phyloP scores from a whole-genome alignment of 176 grass and related monocot genomes.

The Triticum turgidum region DNA sequence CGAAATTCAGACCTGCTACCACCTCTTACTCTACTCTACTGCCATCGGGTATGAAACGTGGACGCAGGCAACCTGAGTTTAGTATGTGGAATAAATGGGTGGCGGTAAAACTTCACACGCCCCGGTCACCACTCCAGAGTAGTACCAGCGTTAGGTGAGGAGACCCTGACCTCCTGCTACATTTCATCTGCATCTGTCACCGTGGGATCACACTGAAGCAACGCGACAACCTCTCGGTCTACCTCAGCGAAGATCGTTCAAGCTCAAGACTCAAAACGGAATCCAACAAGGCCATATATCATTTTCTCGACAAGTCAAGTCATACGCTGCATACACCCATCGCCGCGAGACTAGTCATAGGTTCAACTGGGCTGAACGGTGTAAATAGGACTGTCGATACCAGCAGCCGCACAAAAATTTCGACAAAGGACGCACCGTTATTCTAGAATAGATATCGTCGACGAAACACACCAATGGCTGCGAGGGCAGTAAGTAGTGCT shows the following conservation, averaged over 20 bases:
- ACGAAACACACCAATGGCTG: constrained; percentile 1
- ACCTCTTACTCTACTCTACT: not conserved
- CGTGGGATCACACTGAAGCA: not conserved
- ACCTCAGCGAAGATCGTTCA: not conserved
- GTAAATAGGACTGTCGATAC: not conserved
- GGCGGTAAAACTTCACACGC: not conserved
- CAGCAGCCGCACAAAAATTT: not conserved
- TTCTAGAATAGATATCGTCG: not conserved
- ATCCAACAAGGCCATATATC: too few relatives aligned
- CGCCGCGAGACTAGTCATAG: not conserved
- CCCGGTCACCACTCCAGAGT: not conserved
- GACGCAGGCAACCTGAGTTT: too few relatives aligned
- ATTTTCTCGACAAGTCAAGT: too few relatives aligned
- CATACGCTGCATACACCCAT: not conserved
- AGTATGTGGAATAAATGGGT: too few relatives aligned
- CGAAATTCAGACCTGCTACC: not conserved
- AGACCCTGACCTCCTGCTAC: not conserved
- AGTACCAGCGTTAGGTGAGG: not conserved
- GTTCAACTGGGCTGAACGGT: not conserved
- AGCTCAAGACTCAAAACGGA: not conserved
- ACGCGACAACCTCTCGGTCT: not conserved
- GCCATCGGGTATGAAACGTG: not conserved
- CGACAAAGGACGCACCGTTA: not conserved
- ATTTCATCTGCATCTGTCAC: not conserved
- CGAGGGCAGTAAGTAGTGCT: not conserved